Conservation (phyloP, 2,329 filamentous ascomycete species). For the Stemphylium beticola region DNA sequence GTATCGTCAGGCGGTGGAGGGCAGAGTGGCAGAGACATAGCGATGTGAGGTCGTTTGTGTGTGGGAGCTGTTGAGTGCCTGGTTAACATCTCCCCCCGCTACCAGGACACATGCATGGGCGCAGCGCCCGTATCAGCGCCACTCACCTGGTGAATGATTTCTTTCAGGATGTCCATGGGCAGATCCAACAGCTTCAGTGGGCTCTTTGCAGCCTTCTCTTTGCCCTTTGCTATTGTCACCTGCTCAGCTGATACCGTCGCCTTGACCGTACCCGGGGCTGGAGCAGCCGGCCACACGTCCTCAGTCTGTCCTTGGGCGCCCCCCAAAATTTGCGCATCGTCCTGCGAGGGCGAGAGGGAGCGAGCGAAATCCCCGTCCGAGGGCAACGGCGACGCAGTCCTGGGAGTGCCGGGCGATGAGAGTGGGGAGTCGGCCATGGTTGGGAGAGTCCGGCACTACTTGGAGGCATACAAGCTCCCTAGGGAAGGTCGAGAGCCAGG, state of each 20-base stretch:
- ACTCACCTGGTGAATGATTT: constrained; percentile 78
- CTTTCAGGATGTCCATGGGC: constrained; percentile 76
- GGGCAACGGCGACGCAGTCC: constrained; percentile 37
- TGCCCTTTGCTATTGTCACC: constrained; percentile 57
- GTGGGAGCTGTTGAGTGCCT: constrained; percentile 65
- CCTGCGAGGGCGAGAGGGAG: constrained; percentile 27
- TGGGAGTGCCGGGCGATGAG: constrained; percentile 34
- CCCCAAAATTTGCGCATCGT: constrained; percentile 28
- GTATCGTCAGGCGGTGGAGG: constrained; percentile 75
- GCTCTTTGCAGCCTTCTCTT: constrained; percentile 55
- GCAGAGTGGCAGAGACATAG: constrained; percentile 79
- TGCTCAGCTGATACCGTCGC: constrained; percentile 30
- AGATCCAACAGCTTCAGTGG: constrained; percentile 74
- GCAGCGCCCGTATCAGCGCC: background rate
- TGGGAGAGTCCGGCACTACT: constrained; percentile 31
- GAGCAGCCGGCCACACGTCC: constrained; percentile 16
- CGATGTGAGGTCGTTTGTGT: constrained; percentile 81
- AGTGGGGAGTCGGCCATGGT: constrained; percentile 45
- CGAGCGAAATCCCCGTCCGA: constrained; percentile 31
- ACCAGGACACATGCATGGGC: background rate
- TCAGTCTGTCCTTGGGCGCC: constrained; percentile 21
- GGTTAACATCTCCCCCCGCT: constrained; percentile 19
- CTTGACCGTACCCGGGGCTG: constrained; percentile 11
- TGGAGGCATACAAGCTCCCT: constrained; percentile 39
- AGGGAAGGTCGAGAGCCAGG: constrained; percentile 22